These are phyloP conservation scores for Claviceps cyperi DNA, from an alignment of 2,329 filamentous ascomycete genomes.

Conservation along the genomic window DNA sequence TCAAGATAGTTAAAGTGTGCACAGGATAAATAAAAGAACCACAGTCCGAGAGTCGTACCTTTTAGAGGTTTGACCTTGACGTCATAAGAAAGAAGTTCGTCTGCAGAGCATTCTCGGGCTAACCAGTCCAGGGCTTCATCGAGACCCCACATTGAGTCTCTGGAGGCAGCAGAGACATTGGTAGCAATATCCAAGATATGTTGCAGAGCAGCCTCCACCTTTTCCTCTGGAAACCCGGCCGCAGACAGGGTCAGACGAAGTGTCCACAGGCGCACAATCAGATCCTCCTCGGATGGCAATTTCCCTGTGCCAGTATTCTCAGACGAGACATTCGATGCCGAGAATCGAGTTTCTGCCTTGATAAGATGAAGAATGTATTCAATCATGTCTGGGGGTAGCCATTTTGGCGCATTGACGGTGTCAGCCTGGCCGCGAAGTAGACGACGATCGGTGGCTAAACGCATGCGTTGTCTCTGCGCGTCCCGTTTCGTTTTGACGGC, in stretches of 20 bases:
- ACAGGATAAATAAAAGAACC: background rate
- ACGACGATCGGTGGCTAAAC: conserved; percentile 74
- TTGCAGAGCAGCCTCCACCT: conserved; percentile 48
- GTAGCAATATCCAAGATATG: conserved; percentile 53
- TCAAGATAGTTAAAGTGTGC: conserved; percentile 5
- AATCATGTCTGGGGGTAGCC: conserved; percentile 68
- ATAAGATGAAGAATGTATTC: conserved; percentile 64
- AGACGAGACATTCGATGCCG: conserved; percentile 32
- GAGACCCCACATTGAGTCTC: conserved; percentile 67
- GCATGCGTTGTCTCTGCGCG: conserved; percentile 57
- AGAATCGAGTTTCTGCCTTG: conserved; percentile 47
- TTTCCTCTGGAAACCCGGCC: conserved; percentile 51
- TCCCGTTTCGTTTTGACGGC: conserved; percentile 67
- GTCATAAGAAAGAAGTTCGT: conserved; percentile 61
- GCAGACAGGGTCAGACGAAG: conserved; percentile 57
- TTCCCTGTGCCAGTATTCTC: conserved; percentile 33
- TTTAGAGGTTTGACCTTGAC: conserved; percentile 23
- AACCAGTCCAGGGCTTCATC: conserved; percentile 85
- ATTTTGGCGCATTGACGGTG: conserved; percentile 55
- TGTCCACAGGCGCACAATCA: conserved; percentile 71
- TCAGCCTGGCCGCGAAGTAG: conserved; percentile 69
- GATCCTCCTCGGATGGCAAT: conserved; percentile 57
- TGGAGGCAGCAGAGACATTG: conserved; percentile 39
- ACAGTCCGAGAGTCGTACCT: conserved; percentile 14
- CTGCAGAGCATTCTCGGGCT: conserved; percentile 55